Conservation (phyloP, 148 eudicot species). For the Mesembryanthemum crystallinum region DNA sequence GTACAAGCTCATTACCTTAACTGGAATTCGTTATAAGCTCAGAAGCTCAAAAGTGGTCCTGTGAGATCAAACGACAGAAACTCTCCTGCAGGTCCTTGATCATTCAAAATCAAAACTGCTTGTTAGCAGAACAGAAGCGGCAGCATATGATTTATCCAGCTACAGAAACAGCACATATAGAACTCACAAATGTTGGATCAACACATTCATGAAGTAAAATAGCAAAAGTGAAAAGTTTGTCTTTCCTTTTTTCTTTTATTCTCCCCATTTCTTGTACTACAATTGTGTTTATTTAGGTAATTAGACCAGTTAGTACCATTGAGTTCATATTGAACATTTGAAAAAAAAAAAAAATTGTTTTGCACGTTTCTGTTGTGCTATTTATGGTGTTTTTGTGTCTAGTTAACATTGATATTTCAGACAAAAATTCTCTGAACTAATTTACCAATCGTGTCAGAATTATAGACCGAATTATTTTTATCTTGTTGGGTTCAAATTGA, state of each 20-base stretch:
- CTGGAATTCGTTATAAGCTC: constrained; percentile 3
- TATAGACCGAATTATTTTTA: no score
- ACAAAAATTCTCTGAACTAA: no score
- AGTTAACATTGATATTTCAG: no score
- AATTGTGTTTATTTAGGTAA: neutral
- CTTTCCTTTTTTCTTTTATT: neutral
- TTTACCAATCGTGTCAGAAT: no score
- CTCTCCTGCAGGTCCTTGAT: constrained; percentile 1
- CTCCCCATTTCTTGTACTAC: neutral
- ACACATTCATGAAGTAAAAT: neutral
- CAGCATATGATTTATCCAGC: constrained; percentile 4
- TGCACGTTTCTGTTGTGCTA: no score
- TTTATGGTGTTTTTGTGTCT: no score
- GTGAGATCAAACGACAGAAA: neutral
- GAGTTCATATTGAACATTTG: neutral
- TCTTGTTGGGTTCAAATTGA: no score
- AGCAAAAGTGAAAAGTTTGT: neutral
- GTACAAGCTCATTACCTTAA: neutral
- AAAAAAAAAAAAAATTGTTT: no score
- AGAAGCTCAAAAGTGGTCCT: constrained; percentile 7
- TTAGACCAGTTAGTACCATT: neutral
- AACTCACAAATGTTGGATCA: neutral
- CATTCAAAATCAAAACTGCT: constrained; percentile 1
- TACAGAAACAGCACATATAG: constrained; percentile 2
- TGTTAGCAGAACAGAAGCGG: neutral